These are phyloP conservation scores for Claviceps purpurea DNA, from an alignment of 2,329 filamentous ascomycete species.

Conservation along the genomic window DNA sequence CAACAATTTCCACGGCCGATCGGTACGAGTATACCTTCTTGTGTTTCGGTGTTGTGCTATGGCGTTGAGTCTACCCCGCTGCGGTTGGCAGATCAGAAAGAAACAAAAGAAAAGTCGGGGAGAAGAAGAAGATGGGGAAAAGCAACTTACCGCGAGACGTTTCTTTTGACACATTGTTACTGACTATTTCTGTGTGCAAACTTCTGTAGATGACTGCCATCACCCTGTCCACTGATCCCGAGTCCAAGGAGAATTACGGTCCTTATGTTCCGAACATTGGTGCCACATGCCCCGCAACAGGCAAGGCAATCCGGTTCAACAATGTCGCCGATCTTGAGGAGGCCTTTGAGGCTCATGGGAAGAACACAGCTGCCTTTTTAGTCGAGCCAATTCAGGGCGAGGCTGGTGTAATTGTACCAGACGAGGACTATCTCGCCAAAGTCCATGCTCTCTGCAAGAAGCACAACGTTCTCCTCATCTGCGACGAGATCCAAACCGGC, in stretches of 20 bases:
- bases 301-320: slow-evolving; percentile 70
- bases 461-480: slow-evolving; percentile 91
- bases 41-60: slow-evolving; percentile 8
- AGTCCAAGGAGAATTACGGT: slow-evolving; percentile 93
- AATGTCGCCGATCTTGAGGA: slow-evolving; percentile 68
- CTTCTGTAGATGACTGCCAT: slow-evolving; percentile 69
- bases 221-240: slow-evolving; percentile 86
- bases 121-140: too few species aligned
- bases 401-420: slow-evolving; percentile 89
- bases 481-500: slow-evolving; percentile 96
- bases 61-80: background rate
- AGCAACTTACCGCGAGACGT: too few species aligned
- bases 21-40: slow-evolving; percentile 41
- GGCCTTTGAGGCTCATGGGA: slow-evolving; percentile 66
- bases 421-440: slow-evolving; percentile 71
- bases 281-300: slow-evolving; percentile 60
- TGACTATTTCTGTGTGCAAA: background rate
- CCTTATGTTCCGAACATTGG: slow-evolving; percentile 88
- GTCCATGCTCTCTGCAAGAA: slow-evolving; percentile 81
- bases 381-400: slow-evolving; percentile 97
- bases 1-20: slow-evolving; percentile 95
- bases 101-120: too few species aligned
- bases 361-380: slow-evolving; percentile 81
- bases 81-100: too few species aligned
- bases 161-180: background rate